A percentile compares a stretch with the other conserved stretches of the same genome.
These are phyloP conservation scores for Diaporthe citri DNA, from an alignment of 2,329 filamentous ascomycete genomes.

Conservation along the genomic window DNA sequence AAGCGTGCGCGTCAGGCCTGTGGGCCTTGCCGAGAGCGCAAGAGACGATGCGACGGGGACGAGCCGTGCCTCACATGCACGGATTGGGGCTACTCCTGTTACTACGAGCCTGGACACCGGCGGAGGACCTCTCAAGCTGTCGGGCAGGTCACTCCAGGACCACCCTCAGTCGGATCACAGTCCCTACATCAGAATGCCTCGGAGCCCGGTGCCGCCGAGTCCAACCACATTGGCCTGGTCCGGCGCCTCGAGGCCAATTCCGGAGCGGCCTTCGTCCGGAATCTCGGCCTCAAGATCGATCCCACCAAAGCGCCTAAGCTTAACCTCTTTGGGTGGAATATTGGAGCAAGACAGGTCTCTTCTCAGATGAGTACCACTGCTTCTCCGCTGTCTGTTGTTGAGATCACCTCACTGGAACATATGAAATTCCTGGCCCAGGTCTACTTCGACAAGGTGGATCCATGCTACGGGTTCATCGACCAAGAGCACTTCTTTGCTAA, in stretches of 20 bases:
- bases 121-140: constrained; percentile 13
- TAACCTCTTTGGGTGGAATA: constrained; percentile 70
- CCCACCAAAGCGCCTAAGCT: constrained; percentile 64
- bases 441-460: constrained; percentile 67
- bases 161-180: constrained; percentile 4
- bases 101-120: constrained; percentile 52
- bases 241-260: constrained; percentile 68
- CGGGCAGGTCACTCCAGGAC: constrained; percentile 17
- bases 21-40: constrained; percentile 65
- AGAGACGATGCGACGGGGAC: constrained; percentile 67
- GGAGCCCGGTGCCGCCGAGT: constrained; percentile 31
- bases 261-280: constrained; percentile 66
- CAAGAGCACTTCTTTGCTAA: constrained; percentile 48
- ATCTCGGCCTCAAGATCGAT: constrained; percentile 65
- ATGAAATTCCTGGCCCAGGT: constrained; percentile 59
- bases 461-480: constrained; percentile 64
- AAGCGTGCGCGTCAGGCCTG: constrained; percentile 61
- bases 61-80: constrained; percentile 66
- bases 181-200: background rate
- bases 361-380: constrained; percentile 46
- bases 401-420: constrained; percentile 60
- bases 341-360: constrained; percentile 46
- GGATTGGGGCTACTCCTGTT: constrained; percentile 66
- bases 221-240: constrained; percentile 46
- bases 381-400: constrained; percentile 54